These are phyloP conservation scores for Tolypocladium pustulatum DNA, from an alignment of 2,329 filamentous ascomycete genomes.

Conservation along the genomic window DNA sequence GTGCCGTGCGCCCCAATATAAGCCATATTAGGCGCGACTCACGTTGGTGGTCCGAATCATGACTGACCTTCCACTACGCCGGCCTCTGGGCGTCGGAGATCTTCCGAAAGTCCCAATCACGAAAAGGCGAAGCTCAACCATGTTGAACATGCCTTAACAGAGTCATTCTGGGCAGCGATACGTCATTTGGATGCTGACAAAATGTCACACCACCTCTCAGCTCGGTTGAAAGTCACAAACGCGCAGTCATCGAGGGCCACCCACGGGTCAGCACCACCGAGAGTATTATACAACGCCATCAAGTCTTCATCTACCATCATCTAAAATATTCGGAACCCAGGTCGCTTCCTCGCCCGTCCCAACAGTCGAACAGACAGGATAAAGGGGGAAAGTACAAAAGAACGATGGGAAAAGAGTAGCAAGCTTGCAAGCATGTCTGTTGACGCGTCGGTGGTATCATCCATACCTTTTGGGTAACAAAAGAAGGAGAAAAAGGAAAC, in stretches of 20 bases:
- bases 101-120: too few relatives aligned
- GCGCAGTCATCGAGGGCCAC: background rate
- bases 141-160: too few relatives aligned
- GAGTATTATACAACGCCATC: background rate
- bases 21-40: too few relatives aligned
- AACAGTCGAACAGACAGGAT: background rate
- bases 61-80: too few relatives aligned
- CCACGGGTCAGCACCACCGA: background rate
- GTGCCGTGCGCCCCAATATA: too few relatives aligned
- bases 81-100: too few relatives aligned
- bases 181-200: background rate
- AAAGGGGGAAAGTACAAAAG: background rate
- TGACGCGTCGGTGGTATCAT: constrained; percentile 32
- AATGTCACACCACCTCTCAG: background rate
- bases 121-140: too few relatives aligned
- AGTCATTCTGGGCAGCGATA: too few relatives aligned
- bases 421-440: constrained; percentile 19
- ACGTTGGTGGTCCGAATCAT: too few relatives aligned
- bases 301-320: background rate
- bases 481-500: constrained; percentile 14
- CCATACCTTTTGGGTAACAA: constrained; percentile 23
- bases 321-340: background rate
- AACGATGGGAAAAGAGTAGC: constrained; percentile 1
- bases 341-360: background rate
- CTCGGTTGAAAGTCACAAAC: background rate